Base-by-base conservation (phyloP, 306 rosid species). In the Delonix regia region DNA sequence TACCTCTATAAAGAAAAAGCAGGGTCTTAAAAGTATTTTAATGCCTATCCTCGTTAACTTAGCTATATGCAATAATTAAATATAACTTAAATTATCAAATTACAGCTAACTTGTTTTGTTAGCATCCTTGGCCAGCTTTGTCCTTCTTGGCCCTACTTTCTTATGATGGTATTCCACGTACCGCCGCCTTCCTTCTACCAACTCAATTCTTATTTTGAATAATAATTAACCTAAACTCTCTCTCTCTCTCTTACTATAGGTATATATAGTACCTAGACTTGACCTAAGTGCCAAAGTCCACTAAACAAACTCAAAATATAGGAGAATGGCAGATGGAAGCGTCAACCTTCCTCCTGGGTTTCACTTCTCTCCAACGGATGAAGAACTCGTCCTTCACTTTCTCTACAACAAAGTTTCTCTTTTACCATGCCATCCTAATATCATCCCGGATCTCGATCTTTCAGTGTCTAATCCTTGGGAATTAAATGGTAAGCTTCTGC, bases 321-420 rank as follows among this genome's bases (percentile, higher is more conserved):
- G 24, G 18, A 21, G 11, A 39, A 77, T 85, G 87, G 88, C 48
- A 19, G 55, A 80, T 60, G 86, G 57, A 79, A 71, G 44, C 59
- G 53, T 84, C 39, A 77, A 85, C 52, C 86, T 87, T 75, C 91
- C 89, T 38, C 91, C 91, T 36, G 91, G 91, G 25, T 85, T 87
- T 80, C 78, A 55, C 42, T 87, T 87, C 81, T 78, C 70, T 75
- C 91, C 91, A 73, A 87, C 89, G 9, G 91, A 87, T 80, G 89
- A 83, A 85, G 82, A 87, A 75, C 82, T 87, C 1, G 18, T 87
- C 22, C 84, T 85, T 78, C 89, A 87, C 63, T 87, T 85, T 78
- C 91, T 87, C 5, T 75, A 66, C 78, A 60, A 73, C 66, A 87
- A 83, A 68, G 69, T 74, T 52, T 80, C 85, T 70, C 69, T 18